These are phyloP conservation scores for Hypholoma fasciculare DNA, from an alignment of 768 basidiomycete genomes.

Conservation along the genomic window DNA sequence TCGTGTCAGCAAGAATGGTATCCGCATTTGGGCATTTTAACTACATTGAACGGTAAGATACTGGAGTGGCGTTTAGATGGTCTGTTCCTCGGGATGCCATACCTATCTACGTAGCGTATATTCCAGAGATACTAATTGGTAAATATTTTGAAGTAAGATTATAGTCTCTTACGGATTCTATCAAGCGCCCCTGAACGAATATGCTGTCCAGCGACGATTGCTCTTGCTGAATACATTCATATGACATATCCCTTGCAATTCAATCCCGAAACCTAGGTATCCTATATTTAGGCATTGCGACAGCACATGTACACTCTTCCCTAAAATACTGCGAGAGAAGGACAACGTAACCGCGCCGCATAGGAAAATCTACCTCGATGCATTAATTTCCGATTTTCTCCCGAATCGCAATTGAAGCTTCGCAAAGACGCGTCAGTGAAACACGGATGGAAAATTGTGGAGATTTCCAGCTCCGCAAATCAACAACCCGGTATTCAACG, in stretches of 20 bases:
- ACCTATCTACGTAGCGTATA: no score
- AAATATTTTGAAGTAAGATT: no score
- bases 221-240: background rate
- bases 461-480: background rate
- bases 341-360: background rate
- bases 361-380: background rate
- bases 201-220: background rate
- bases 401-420: slow-evolving; percentile 3
- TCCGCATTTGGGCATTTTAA: no score
- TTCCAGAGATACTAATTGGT: no score
- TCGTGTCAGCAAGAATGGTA: no score
- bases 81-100: no score
- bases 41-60: no score
- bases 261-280: background rate
- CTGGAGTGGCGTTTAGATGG: no score
- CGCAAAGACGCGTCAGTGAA: background rate
- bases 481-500: background rate
- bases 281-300: background rate
- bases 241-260: background rate
- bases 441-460: slow-evolving; percentile 2
- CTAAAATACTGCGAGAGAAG: background rate
- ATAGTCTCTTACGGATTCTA: no score
- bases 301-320: background rate
- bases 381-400: slow-evolving; percentile 13
- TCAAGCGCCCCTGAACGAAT: no score